These are phyloP conservation scores for Pistacia atlantica DNA, from an alignment of 345 rosid genomes.

Conservation along the genomic window DNA sequence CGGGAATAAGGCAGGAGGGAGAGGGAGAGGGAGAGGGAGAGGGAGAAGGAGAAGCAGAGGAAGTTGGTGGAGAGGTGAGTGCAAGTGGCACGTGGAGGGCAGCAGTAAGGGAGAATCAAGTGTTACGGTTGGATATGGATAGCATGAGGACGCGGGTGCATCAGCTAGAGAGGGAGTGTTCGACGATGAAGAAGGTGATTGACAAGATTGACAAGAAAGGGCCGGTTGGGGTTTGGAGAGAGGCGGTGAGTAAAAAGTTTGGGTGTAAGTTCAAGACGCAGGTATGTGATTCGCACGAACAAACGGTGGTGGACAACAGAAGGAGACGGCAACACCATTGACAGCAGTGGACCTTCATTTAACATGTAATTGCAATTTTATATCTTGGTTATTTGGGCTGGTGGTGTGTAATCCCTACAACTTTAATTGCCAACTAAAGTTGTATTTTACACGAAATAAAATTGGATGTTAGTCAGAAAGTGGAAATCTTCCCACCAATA, in stretches of 20 bases:
- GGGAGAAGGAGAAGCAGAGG: conserved; percentile 21
- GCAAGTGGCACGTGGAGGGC: conserved; percentile 58
- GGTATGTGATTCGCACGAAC: conserved; percentile 92
- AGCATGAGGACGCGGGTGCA: conserved; percentile 95
- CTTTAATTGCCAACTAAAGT: background rate
- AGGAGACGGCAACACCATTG: conserved; percentile 45
- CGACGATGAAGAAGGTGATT: conserved; percentile 83
- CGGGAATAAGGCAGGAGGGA: conserved; percentile 33
- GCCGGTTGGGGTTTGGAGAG: conserved; percentile 47
- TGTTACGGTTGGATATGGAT: conserved; percentile 93
- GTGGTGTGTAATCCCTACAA: too few relatives aligned
- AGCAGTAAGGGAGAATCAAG: conserved; percentile 90
- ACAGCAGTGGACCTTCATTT: conserved; percentile 24
- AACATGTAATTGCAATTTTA: background rate
- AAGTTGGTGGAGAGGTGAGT: conserved; percentile 28
- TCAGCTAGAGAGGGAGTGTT: conserved; percentile 84
- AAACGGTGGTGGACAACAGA: conserved; percentile 54
- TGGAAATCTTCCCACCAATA: background rate
- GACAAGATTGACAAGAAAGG: conserved; percentile 67
- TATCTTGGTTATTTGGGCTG: too few relatives aligned
- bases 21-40: conserved; percentile 36
- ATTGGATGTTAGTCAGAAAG: too few relatives aligned
- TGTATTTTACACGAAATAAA: background rate
- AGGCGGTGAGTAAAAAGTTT: conserved; percentile 52
- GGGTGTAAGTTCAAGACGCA: conserved; percentile 97